Evolutionary conservation across 2,329 filamentous ascomycete genomes (phyloP), one percentile per base, ranked within the genome.

Genomic region (Ampelomyces quisqualis): DNA sequence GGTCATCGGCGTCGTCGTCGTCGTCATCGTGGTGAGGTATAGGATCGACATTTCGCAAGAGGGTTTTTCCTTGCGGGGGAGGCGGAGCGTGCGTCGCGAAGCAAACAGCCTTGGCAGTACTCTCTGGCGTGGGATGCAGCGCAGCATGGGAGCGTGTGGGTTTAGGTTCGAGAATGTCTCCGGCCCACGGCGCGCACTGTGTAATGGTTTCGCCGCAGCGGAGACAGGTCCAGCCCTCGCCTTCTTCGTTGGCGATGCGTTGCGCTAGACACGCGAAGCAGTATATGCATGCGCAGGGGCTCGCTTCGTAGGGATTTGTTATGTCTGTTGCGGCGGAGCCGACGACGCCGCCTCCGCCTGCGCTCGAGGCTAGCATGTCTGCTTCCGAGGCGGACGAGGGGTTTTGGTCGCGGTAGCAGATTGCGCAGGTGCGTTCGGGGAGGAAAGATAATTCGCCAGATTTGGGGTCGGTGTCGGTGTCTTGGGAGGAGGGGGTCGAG

Each of bases 181-280:
- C 93, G 55, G 77, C 82, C 93, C 93, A 98, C 1, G 93, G 89
- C 64, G 82, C 84, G 68, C 91, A 97, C 64, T 90, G 83, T 62
- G 85, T 89, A 34, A 95, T 82, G 14, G 85, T 66, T 60, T 88
- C 86, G 13, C 90, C 90, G 62, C 93, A 98, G 14, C 93, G 80
- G 32, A 98, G 73, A 70, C 93, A 98, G 8, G 82, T 79, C 89
- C 90, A 96, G 2, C 91, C 91, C 62, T 96, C 89, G 21, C 91
- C 93, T 65, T 96, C 91, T 69, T 97, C 91, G 4, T 85, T 82
- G 68, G 96, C 91, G 29, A 98, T 77, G 45, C 88, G 82, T 43
- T 90, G 88, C 3, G 90, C 89, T n/a, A 97, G 71, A 62, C 93
- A 98, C 13, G 95, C 88, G 64, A 94, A 98, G 70, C 93, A 98